phyloP scores from a whole-genome alignment of 306 rosid genomes.

The Sphenostylis stenocarpa region DNA sequence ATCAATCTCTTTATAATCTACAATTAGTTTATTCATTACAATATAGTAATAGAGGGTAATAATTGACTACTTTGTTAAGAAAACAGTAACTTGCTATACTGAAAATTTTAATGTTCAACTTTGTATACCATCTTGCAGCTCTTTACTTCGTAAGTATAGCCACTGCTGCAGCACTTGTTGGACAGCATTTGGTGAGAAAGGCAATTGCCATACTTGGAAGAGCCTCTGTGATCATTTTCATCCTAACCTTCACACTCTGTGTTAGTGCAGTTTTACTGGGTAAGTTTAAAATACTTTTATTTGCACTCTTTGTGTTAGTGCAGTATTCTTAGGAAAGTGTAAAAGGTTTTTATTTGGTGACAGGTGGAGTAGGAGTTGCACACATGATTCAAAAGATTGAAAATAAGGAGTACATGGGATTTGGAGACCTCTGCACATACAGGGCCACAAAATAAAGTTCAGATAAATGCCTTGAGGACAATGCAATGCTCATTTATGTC shows the following conservation, averaged over 20 bases:
- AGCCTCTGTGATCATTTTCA: conserved; percentile 68
- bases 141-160: conserved; percentile 59
- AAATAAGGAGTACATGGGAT: conserved; percentile 64
- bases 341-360: neutral
- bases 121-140: conserved; percentile 44
- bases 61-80: no score
- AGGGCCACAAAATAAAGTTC: neutral
- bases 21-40: no score
- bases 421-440: conserved; percentile 49
- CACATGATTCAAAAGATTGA: conserved; percentile 45
- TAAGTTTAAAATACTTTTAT: neutral
- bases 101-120: neutral
- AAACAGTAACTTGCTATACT: neutral
- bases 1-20: no score
- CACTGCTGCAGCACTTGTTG: conserved; percentile 61
- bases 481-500: neutral
- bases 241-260: conserved; percentile 55
- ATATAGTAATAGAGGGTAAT: no score
- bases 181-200: conserved; percentile 68
- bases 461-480: neutral
- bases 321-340: conserved; percentile 30
- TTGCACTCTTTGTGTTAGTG: conserved; percentile 52
- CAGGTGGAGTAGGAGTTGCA: conserved; percentile 74
- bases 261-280: conserved; percentile 54
- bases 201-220: conserved; percentile 58